A percentile compares a stretch with the other conserved stretches of the same genome.
Conservation (phyloP, 805 yeast species). For the Schwanniomyces yamadae region DNA sequence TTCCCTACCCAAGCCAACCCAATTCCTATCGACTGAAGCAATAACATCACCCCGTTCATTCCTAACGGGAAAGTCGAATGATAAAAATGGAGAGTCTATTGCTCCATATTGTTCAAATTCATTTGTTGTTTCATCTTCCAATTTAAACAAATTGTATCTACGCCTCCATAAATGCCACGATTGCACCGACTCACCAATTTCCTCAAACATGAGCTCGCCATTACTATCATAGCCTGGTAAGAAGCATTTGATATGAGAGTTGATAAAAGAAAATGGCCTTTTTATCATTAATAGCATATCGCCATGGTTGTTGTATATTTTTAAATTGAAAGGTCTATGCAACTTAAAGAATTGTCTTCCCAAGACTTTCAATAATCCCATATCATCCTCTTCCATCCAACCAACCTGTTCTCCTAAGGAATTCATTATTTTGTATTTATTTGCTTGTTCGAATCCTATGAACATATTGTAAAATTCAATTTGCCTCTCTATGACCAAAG, state of each 20-base stretch:
- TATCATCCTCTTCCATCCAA: conserved; percentile 76
- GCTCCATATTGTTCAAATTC: conserved; percentile 77
- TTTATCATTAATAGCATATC: conserved; percentile 62
- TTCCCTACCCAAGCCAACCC: conserved; percentile 94
- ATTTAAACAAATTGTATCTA: conserved; percentile 72
- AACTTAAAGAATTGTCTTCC: conserved; percentile 79
- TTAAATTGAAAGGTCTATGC: conserved; percentile 83
- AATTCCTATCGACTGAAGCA: conserved; percentile 84
- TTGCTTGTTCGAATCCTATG: conserved; percentile 90
- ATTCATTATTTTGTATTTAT: conserved; percentile 71
- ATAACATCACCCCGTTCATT: conserved; percentile 58
- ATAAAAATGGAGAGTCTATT: conserved; percentile 81
- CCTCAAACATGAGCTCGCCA: conserved; percentile 40
- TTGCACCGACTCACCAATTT: conserved; percentile 84
- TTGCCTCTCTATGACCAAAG: conserved; percentile 82
- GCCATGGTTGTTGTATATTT: conserved; percentile 64
- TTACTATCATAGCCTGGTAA: conserved; percentile 51
- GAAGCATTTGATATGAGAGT: conserved; percentile 77
- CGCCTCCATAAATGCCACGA: conserved; percentile 96
- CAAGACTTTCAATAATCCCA: conserved; percentile 64
- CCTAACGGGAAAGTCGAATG: conserved; percentile 80
- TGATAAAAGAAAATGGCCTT: conserved; percentile 84
- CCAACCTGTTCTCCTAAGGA: conserved; percentile 75
- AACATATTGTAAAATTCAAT: conserved; percentile 85
- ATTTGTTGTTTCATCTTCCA: conserved; percentile 39